phyloP scores from a whole-genome alignment of 352 stramenopile genomes.

The Thraustochytrium sp. region DNA sequence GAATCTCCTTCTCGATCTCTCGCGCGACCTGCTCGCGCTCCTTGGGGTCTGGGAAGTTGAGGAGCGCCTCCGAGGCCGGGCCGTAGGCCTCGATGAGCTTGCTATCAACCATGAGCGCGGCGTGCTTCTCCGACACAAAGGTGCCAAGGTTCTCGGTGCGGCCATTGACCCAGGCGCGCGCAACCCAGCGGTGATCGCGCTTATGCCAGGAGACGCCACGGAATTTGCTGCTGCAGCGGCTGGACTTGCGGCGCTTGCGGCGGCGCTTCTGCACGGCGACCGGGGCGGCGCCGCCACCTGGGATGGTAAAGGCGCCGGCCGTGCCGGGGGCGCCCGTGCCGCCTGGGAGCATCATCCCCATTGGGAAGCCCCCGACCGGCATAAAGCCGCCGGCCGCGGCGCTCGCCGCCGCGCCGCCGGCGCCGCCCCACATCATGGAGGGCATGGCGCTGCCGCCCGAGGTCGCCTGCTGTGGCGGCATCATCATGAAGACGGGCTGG shows the following conservation, averaged over 20 bases:
- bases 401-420: too few relatives aligned
- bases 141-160: slow-evolving; percentile 24
- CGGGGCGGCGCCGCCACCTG: neutral
- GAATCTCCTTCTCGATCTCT: slow-evolving; percentile 1
- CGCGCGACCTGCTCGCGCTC: neutral
- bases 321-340: too few relatives aligned
- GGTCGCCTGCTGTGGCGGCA: too few relatives aligned
- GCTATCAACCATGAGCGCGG: neutral
- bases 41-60: slow-evolving; percentile 1
- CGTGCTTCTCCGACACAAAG: slow-evolving; percentile 21
- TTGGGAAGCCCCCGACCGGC: too few relatives aligned
- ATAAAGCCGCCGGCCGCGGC: too few relatives aligned
- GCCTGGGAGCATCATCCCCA: too few relatives aligned
- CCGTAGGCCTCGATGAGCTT: slow-evolving; percentile 10
- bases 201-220: slow-evolving; percentile 39
- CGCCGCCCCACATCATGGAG: too few relatives aligned
- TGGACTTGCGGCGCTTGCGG: slow-evolving; percentile 10
- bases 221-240: slow-evolving; percentile 12
- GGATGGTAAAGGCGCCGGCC: too few relatives aligned
- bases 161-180: slow-evolving; percentile 18
- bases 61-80: neutral
- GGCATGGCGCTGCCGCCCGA: too few relatives aligned
- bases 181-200: slow-evolving; percentile 17
- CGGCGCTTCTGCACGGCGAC: slow-evolving; percentile 1
- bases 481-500: too few relatives aligned